Evolutionary conservation across 805 yeast species (phyloP), one percentile per base, ranked within the genome.

Genomic region (Sugiyamaella americana): DNA sequence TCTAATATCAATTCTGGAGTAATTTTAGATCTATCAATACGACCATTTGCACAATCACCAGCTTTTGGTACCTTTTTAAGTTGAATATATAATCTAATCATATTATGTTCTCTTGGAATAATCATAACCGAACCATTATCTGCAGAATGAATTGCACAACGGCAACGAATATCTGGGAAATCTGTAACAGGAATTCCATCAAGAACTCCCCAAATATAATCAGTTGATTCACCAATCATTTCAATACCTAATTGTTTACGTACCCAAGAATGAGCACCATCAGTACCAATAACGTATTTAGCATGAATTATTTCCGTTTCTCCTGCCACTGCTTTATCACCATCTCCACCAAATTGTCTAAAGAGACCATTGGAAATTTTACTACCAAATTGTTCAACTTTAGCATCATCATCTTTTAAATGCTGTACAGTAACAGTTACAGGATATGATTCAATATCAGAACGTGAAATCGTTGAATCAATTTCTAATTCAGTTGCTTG

Each of bases 201-300:
- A 39, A 65, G 47, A 16, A 65, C 69, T 17, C 68, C 69, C 69
- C 69, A 65, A 20, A 62, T 58, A 37, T 50, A 58, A 51, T 65
- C 69, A 16, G 69, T 61, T 6, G 63, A 50, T 42, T 65, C 69
- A 30, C 69, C 69, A 22, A 58, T 58, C 65, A 64, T 60, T 41
- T 58, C 58, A 35, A 61, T 51, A n/a, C 60, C 66, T 37, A 64
- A 50, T 46, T 59, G 58, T 45, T 56, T 62, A 29, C 68, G 50
- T 30, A 64, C 67, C 65, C 65, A 61, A 6, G 65, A 58, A 44
- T 64, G 68, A 22, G 67, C 66, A 21, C 66, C 66, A 39, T 62
- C 66, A 44, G 60, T 51, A 22, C 69, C 69, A 22, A 65, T 37
- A 37, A 64, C 61, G 46, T 62, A 65, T 47, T 65, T 64, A 29